Conservation (phyloP, 108 stramenopile genomes). For the Mediolabrus comicus region DNA sequence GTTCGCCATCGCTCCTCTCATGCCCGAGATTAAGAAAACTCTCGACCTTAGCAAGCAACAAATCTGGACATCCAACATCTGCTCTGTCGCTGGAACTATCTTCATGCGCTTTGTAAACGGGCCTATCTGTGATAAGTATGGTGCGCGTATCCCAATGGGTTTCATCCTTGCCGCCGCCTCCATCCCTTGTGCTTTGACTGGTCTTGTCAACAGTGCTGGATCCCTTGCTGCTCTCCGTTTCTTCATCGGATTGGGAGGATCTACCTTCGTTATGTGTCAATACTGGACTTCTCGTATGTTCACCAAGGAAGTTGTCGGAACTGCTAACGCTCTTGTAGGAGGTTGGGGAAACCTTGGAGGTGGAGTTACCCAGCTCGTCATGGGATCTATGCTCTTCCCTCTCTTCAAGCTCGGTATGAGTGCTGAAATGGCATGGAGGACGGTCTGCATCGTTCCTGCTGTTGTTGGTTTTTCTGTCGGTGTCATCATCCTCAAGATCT, state of each 20-base stretch:
- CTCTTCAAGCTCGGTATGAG: conserved; percentile 60
- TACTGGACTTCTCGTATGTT: conserved; percentile 87
- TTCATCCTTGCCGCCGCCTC: conserved; percentile 50
- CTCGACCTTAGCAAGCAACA: conserved; percentile 67
- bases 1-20: conserved; percentile 85
- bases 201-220: conserved; percentile 63
- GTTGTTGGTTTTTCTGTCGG: conserved; percentile 52
- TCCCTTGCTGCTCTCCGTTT: conserved; percentile 63
- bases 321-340: conserved; percentile 78
- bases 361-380: conserved; percentile 76
- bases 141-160: conserved; percentile 68
- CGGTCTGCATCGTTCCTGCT: conserved; percentile 75
- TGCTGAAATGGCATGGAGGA: conserved; percentile 76
- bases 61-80: conserved; percentile 76
- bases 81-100: conserved; percentile 66
- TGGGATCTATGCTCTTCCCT: conserved; percentile 68
- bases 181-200: conserved; percentile 73
- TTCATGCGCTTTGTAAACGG: conserved; percentile 74
- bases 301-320: conserved; percentile 78
- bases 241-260: conserved; percentile 82
- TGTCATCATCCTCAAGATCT: conserved; percentile 41
- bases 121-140: conserved; percentile 81
- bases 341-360: conserved; percentile 85
- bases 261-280: conserved; percentile 86
- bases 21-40: conserved; percentile 60